These are phyloP conservation scores for Hygrophila difformis DNA, from an alignment of 257 asterid genomes.

Conservation along the genomic window DNA sequence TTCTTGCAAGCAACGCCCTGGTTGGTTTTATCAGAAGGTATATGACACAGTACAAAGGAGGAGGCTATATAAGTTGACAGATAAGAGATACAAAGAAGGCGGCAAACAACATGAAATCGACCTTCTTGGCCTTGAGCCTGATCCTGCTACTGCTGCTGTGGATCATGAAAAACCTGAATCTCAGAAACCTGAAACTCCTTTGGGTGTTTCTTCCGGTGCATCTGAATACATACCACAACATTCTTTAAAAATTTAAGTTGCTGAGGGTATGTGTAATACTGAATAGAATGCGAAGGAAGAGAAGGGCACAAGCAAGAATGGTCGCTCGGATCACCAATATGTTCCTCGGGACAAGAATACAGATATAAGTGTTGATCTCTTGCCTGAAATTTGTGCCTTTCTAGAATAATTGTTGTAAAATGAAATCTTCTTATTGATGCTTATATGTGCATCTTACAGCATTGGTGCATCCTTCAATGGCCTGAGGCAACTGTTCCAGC, in stretches of 20 bases:
- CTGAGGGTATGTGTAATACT: constrained; percentile 43
- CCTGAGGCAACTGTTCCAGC: constrained; percentile 57
- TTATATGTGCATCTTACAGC: constrained; percentile 26
- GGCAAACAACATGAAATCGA: constrained; percentile 64
- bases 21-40: constrained; percentile 72
- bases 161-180: constrained; percentile 50
- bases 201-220: constrained; percentile 35
- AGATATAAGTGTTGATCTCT: constrained; percentile 20
- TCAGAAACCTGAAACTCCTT: constrained; percentile 59
- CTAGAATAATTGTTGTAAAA: neutral
- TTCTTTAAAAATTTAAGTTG: constrained; percentile 36
- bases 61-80: constrained; percentile 66
- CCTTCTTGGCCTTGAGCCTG: constrained; percentile 70
- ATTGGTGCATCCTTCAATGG: constrained; percentile 39
- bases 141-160: constrained; percentile 37
- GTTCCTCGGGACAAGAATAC: constrained; percentile 30
- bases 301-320: constrained; percentile 16
- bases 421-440: constrained; percentile 8
- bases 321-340: constrained; percentile 16
- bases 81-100: constrained; percentile 66
- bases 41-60: constrained; percentile 61
- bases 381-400: constrained; percentile 7
- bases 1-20: constrained; percentile 81
- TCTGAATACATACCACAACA: constrained; percentile 41
- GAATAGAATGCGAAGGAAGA: constrained; percentile 33